phyloP scores from a whole-genome alignment of 805 yeast genomes.

The Pichia manshurica region DNA sequence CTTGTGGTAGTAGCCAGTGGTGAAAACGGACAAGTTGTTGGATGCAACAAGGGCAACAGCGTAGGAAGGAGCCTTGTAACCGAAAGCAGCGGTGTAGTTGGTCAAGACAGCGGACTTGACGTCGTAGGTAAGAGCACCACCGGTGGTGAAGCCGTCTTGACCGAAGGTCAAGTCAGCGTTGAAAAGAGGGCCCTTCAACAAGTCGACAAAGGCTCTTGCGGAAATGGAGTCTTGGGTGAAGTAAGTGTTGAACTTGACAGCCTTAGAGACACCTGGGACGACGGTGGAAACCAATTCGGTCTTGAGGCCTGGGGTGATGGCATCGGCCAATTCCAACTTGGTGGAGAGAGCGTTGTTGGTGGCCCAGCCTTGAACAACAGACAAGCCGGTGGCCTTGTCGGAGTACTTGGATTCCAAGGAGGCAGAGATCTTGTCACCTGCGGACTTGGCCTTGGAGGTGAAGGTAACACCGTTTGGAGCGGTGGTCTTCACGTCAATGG shows the following conservation, averaged over 20 bases:
- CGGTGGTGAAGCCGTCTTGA: slow-evolving; percentile 94
- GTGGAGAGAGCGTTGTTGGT: slow-evolving; percentile 88
- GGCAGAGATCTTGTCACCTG: slow-evolving; percentile 77
- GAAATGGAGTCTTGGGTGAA: slow-evolving; percentile 90
- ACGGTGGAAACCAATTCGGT: slow-evolving; percentile 84
- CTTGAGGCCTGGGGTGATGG: slow-evolving; percentile 91
- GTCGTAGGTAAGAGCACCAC: slow-evolving; percentile 97
- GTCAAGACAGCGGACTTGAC: slow-evolving; percentile 87
- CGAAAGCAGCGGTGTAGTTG: slow-evolving; percentile 89
- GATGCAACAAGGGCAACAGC: slow-evolving; percentile 79
- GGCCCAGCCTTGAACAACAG: slow-evolving; percentile 97
- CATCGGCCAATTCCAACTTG: slow-evolving; percentile 87
- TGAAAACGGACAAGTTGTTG: slow-evolving; percentile 79
- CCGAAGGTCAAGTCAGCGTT: slow-evolving; percentile 93
- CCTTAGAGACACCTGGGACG: slow-evolving; percentile 79
- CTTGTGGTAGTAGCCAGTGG: slow-evolving; percentile 96
- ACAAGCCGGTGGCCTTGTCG: slow-evolving; percentile 87
- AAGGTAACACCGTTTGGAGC: slow-evolving; percentile 97
- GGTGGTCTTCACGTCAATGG: slow-evolving; percentile 82
- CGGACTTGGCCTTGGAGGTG: slow-evolving; percentile 81
- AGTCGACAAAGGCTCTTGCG: slow-evolving; percentile 91
- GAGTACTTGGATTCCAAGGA: slow-evolving; percentile 86
- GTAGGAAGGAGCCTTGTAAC: slow-evolving; percentile 86
- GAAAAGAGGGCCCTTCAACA: slow-evolving; percentile 92
- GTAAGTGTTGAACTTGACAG: slow-evolving; percentile 84